phyloP scores from a whole-genome alignment of 768 basidiomycete genomes.

The Termitomyces sp. region DNA sequence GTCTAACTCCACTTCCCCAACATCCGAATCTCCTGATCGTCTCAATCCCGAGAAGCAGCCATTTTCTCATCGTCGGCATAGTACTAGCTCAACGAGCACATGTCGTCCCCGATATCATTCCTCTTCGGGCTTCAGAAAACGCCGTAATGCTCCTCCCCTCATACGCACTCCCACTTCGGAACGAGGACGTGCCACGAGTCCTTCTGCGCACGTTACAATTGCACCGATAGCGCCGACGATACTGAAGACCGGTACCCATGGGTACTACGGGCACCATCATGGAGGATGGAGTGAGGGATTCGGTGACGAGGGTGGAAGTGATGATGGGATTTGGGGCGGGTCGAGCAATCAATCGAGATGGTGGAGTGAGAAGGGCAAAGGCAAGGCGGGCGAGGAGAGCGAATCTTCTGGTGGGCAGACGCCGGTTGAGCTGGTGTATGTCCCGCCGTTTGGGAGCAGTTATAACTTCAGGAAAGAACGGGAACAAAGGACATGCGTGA shows the following conservation, averaged over 20 bases:
- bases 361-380: constrained; percentile 14
- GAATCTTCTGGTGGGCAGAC: constrained; percentile 32
- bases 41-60: constrained; percentile 13
- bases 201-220: constrained; percentile 33
- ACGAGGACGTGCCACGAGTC: background rate
- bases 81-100: constrained; percentile 19
- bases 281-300: constrained; percentile 42
- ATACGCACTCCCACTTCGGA: constrained; percentile 18
- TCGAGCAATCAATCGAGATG: constrained; percentile 12
- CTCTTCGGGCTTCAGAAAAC: constrained; percentile 18
- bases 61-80: constrained; percentile 13
- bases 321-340: constrained; percentile 18
- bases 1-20: constrained; percentile 20
- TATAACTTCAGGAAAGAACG: constrained; percentile 25
- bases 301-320: constrained; percentile 39
- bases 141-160: constrained; percentile 21
- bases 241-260: constrained; percentile 70
- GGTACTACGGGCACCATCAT: constrained; percentile 33
- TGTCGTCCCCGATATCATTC: constrained; percentile 16
- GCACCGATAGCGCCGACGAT: constrained; percentile 62
- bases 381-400: constrained; percentile 17
- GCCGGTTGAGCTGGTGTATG: constrained; percentile 69
- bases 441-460: constrained; percentile 44
- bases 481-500: constrained; percentile 11
- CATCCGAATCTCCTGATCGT: constrained; percentile 17